A percentile compares a stretch with the other conserved stretches of the same genome.
phyloP scores from a whole-genome alignment of 371 early-diverging fungal species.

The Mucor circinelloides region DNA sequence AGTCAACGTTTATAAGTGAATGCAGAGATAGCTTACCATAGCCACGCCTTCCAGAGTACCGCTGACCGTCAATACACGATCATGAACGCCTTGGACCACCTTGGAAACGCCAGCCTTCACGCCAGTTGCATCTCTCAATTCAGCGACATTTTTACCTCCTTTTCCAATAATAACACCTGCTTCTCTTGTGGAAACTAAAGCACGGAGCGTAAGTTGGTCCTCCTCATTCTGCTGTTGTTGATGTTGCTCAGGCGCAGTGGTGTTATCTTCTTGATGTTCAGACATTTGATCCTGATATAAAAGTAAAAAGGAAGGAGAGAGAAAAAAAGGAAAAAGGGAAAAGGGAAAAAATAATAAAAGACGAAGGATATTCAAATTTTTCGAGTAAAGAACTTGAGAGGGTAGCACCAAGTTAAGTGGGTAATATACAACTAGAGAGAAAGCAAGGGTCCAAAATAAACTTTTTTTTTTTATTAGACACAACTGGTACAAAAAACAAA shows the following conservation, averaged over 20 bases:
- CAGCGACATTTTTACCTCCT: slow-evolving; percentile 83
- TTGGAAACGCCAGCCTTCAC: slow-evolving; percentile 89
- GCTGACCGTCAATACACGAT: slow-evolving; percentile 84
- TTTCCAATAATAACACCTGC: slow-evolving; percentile 95
- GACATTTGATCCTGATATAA: slow-evolving; percentile 1
- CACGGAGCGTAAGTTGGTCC: slow-evolving; percentile 72
- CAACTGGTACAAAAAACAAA: slow-evolving; percentile 56
- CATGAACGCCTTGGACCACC: slow-evolving; percentile 80
- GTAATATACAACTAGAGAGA: background rate
- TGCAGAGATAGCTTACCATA: slow-evolving; percentile 46
- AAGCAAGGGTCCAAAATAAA: slow-evolving; percentile 27
- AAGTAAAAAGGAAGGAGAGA: background rate
- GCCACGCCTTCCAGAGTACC: slow-evolving; percentile 81
- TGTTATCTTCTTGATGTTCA: slow-evolving; percentile 7
- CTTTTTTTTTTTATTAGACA: background rate
- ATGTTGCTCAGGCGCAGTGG: background rate
- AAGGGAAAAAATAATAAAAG: background rate
- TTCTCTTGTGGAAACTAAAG: slow-evolving; percentile 89
- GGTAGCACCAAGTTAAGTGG: background rate
- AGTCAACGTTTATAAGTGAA: background rate
- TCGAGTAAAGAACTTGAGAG: background rate
- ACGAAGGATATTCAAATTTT: background rate
- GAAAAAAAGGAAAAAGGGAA: background rate
- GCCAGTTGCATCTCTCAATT: slow-evolving; percentile 79
- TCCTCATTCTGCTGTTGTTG: background rate